Base-by-base conservation (phyloP, 2,329 filamentous ascomycete genomes). In the Dactylellina drechsleri region DNA sequence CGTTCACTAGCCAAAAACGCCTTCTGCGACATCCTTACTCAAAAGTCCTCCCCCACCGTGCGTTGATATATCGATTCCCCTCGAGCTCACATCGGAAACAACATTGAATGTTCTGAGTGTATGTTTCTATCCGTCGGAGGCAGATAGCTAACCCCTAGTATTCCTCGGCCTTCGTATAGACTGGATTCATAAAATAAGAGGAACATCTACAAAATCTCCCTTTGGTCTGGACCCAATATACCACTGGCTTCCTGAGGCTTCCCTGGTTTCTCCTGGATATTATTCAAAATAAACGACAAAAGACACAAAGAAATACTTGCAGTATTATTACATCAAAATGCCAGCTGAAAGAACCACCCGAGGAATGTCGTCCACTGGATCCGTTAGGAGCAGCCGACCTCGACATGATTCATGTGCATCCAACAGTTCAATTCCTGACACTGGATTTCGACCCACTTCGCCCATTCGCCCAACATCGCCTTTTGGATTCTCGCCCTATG, bases 31-130 rank as follows among this genome's bases (percentile, higher is more conserved):
- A 4, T 40, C 49, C 54, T 66, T 16, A 66, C 60, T 50, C 61
- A 60, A 54, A 73, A 58, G 43, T 57, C 58, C 40, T 73, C 60
- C 60, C 31, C 68, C 52, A 73, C 64, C 68, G 68, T 73, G 68
- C 68, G 68, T 73, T 73, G 62, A 73, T 60, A 62, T 66, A 73
- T 73, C 68, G 68, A 73, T 73, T 72, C 68, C 68, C 67, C 52
- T 73, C 68, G 68, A 73, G 31, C 31, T 43, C 54, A 47, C 43
- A 13, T 73, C 68, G 68, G 68, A 73, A 65, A 73, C 66, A 62
- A 43, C 43, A 26, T 68, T 73, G 61, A 56, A 53, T 54, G 50
- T 65, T 73, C 54, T 60, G 50, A 65, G 68, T 73, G 56, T 66
- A 65, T 66, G 58, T 66, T 66, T 73, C 53, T 45, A 45, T 12